Evolutionary conservation across 2,329 filamentous ascomycete genomes (phyloP).

Genomic region (Microthyrium microscopicum): DNA sequence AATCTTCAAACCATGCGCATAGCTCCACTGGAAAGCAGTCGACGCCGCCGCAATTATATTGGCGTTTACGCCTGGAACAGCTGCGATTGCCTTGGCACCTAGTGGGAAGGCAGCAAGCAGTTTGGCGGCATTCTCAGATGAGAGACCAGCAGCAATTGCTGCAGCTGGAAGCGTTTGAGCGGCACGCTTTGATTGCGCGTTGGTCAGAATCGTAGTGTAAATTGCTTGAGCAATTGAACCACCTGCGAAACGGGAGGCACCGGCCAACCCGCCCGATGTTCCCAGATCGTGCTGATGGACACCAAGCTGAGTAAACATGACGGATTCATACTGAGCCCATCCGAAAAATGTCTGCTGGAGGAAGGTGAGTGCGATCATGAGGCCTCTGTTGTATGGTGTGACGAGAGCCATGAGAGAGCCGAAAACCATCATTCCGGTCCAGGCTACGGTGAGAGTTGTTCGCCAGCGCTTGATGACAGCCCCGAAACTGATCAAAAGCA

Average conservation of each 20-base stretch:
- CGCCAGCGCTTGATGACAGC: constrained; percentile 6
- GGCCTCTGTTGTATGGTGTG: constrained; percentile 5
- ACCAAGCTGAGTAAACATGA: constrained; percentile 18
- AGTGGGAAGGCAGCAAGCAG: constrained; percentile 8
- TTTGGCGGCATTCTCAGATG: constrained; percentile 9
- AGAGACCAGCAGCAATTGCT: constrained; percentile 9
- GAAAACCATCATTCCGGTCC: constrained; percentile 6
- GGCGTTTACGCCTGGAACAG: constrained; percentile 6
- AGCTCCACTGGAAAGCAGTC: constrained; percentile 17
- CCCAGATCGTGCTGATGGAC: constrained; percentile 14
- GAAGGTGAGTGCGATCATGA: constrained; percentile 11
- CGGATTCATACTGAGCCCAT: constrained; percentile 17
- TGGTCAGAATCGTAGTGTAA: constrained; percentile 23
- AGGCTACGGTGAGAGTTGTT: constrained; percentile 4
- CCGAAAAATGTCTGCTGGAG: constrained; percentile 14
- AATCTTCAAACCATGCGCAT: constrained; percentile 12
- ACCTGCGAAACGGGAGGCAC: constrained; percentile 7
- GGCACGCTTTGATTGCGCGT: constrained; percentile 7
- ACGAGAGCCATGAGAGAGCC: constrained; percentile 4
- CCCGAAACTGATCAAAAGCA: constrained; percentile 7
- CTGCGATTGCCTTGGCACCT: constrained; percentile 3
- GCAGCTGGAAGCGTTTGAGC: neutral
- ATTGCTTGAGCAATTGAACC: constrained; percentile 13
- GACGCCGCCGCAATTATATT: constrained; percentile 14
- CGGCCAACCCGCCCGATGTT: constrained; percentile 12